A percentile compares a stretch with the other conserved stretches of the same genome.
Conservation (phyloP, 495 filamentous ascomycete genomes). For the Podospora sp. region DNA sequence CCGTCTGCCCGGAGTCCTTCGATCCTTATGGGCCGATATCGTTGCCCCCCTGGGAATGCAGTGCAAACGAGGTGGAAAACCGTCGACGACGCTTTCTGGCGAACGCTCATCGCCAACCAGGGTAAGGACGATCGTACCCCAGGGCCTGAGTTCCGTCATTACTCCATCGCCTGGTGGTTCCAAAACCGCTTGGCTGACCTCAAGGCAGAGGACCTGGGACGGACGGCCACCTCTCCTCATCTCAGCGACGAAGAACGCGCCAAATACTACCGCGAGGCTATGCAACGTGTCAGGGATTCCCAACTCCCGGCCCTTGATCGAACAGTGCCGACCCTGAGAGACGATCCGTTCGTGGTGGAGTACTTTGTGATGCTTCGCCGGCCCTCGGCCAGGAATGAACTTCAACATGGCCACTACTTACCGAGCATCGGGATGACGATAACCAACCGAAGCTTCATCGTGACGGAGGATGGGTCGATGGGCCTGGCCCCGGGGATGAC, state of each 20-base stretch:
- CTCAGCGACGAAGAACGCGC: not conserved
- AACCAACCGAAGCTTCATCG: not conserved
- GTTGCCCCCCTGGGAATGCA: no score
- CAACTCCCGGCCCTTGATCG: not conserved
- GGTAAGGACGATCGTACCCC: not conserved
- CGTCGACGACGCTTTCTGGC: not conserved
- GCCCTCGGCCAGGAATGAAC: no score
- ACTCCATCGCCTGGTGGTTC: not conserved
- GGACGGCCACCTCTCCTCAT: not conserved
- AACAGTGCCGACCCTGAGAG: not conserved
- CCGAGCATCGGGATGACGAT: not conserved
- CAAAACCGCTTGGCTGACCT: not conserved
- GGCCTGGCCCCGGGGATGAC: not conserved
- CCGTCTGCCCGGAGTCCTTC: no score
- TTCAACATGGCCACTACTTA: no score
- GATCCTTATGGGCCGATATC: no score
- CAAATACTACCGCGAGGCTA: not conserved
- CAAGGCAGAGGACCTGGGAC: not conserved
- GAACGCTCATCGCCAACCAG: slow-evolving; percentile 1
- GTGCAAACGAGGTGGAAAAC: not conserved
- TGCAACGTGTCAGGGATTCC: not conserved
- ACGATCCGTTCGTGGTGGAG: not conserved
- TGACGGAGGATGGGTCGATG: not conserved
- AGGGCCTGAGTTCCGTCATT: not conserved
- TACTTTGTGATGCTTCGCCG: no score